A percentile compares a stretch with the other conserved stretches of the same genome.
phyloP scores from a whole-genome alignment of 495 filamentous ascomycete genomes.

The Parathielavia appendiculata region DNA sequence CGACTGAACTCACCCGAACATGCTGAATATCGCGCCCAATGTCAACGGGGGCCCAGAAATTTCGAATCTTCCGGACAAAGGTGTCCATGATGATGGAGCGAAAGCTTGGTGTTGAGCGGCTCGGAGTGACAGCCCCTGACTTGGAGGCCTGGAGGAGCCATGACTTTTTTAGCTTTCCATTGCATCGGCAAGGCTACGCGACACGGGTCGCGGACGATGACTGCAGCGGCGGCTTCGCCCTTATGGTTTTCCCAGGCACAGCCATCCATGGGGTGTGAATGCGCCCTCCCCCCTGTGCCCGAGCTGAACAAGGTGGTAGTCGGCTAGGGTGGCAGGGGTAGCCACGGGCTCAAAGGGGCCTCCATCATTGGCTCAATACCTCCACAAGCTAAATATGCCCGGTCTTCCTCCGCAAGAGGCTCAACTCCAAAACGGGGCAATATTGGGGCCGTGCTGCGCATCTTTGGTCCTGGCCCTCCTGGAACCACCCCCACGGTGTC shows the following conservation, averaged over 20 bases:
- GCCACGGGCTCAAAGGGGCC: neutral
- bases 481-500: neutral
- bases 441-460: neutral
- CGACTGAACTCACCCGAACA: neutral
- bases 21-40: constrained; percentile 1
- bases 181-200: no score
- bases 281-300: no score
- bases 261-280: no score
- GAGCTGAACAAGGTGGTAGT: no score
- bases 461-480: neutral
- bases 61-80: neutral
- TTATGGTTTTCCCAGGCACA: no score
- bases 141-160: neutral
- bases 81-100: neutral
- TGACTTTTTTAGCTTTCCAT: neutral
- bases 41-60: neutral
- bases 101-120: neutral
- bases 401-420: neutral
- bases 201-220: no score
- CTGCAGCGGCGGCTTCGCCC: no score
- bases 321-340: neutral
- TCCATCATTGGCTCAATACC: neutral
- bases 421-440: neutral
- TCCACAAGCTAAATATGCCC: neutral
- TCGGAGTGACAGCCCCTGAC: neutral